Percentiles rank a stretch among this genome's conserved stretches.
Evolutionary conservation across 768 basidiomycete genomes (phyloP).

Genomic region (Rhodocollybia butyracea): DNA sequence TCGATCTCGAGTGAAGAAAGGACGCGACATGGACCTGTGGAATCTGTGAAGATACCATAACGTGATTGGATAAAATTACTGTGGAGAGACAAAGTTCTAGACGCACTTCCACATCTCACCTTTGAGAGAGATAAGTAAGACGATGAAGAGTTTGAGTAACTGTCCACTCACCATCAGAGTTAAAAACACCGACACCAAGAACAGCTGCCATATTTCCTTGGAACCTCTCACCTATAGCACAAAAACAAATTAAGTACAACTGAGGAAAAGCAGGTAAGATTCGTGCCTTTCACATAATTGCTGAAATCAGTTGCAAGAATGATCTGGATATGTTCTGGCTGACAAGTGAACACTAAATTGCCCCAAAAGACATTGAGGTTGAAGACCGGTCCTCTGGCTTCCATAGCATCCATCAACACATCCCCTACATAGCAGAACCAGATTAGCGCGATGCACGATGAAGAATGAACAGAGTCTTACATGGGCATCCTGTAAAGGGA

Average conservation of each 20-base stretch:
- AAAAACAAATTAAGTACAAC: neutral
- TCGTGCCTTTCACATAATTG: slow-evolving; percentile 55
- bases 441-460: neutral
- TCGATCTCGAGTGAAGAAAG: slow-evolving; percentile 59
- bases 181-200: slow-evolving; percentile 66
- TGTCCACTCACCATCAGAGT: slow-evolving; percentile 70
- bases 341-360: slow-evolving; percentile 43
- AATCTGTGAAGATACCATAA: slow-evolving; percentile 37
- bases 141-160: too few relatives aligned
- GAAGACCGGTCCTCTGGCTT: slow-evolving; percentile 37
- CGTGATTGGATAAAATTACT: neutral
- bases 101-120: slow-evolving; percentile 45
- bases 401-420: slow-evolving; percentile 31
- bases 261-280: neutral
- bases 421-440: slow-evolving; percentile 32
- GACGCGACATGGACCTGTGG: slow-evolving; percentile 62
- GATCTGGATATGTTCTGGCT: slow-evolving; percentile 54
- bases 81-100: neutral
- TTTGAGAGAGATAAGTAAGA: too few relatives aligned
- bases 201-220: slow-evolving; percentile 41
- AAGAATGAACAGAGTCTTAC: neutral
- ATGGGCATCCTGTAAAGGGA: neutral
- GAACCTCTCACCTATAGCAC: slow-evolving; percentile 43
- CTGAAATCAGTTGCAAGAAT: slow-evolving; percentile 57
- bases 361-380: slow-evolving; percentile 45